Base-by-base conservation (phyloP, 768 basidiomycete species). In the Boletus rufocinnamomeus region DNA sequence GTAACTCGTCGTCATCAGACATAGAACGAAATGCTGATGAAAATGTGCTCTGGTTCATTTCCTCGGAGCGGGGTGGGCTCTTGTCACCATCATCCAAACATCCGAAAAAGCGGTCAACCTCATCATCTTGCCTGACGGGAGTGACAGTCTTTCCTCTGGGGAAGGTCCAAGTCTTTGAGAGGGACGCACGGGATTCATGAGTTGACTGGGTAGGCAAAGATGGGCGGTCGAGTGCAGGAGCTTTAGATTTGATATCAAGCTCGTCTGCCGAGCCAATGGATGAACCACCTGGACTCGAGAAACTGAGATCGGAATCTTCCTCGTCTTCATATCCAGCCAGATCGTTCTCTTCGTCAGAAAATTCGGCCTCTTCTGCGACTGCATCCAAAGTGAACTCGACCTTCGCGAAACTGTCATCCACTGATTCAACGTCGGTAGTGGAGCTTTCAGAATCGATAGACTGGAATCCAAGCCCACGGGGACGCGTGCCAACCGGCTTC, bases 51-150 rank as follows among this genome's bases (percentile, higher is more conserved):
- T 85, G 87, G 70, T 78, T 83, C 68, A 76, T 80, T 69, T 88
- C 87, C 47, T 69, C 59, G 66, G 61, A 77, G 74, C 49, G 67
- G 69, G 67, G 76, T 7, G 85, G 84, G 0, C 81, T 76, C 43
- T 80, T 78, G 62, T 82, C 81, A 40, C 84, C 74, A 49, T 83
- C 82, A 47, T 80, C 81, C 60, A 83, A 65, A 56, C 89, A 93
- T 44, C 82, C 85, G 64, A 93, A 93, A 80, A 93, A 93, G 35
- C 78, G 80, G 68, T 93, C 91, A 10, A 88, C 76, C n/a, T 85
- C 82, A 21, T 83, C 79, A 2, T 73, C 61, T 38, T 66, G 61
- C 14, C 63, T 60, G 23, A 58, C 60, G 28, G 53, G 52, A 21
- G 40, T 65, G 65, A 65, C 38, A 27, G 65, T 34, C 50, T 62